Percentiles rank a stretch among this genome's conserved stretches.
These are phyloP conservation scores for Emydomyces testavorans DNA, from an alignment of 2,329 filamentous ascomycete species.

Conservation along the genomic window DNA sequence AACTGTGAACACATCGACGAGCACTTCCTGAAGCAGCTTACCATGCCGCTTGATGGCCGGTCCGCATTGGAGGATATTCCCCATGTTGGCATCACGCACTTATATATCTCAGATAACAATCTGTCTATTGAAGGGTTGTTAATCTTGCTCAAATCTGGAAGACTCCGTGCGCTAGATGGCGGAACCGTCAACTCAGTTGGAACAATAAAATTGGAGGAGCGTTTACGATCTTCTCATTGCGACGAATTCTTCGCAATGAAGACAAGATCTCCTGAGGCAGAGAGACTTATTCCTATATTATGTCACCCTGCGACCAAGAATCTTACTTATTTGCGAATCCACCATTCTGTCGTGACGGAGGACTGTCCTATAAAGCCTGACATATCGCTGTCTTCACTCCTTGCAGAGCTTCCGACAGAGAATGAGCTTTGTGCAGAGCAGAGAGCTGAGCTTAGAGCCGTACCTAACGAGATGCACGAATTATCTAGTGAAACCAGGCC, in stretches of 20 bases:
- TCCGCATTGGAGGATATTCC: conserved; percentile 46
- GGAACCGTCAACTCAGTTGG: conserved; percentile 34
- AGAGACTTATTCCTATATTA: conserved; percentile 45
- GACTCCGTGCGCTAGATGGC: conserved; percentile 46
- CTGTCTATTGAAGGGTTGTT: conserved; percentile 47
- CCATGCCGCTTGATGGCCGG: conserved; percentile 40
- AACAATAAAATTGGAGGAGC: conserved; percentile 8
- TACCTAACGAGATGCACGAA: not conserved
- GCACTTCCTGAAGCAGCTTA: conserved; percentile 40
- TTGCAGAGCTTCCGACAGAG: no score
- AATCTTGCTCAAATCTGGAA: conserved; percentile 41
- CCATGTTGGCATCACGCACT: conserved; percentile 47
- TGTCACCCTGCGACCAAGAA: conserved; percentile 37
- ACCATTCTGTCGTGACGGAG: conserved; percentile 44
- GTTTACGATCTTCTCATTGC: not conserved
- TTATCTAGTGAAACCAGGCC: not conserved
- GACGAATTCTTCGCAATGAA: conserved; percentile 21
- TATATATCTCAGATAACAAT: conserved; percentile 47
- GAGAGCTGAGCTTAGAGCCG: not conserved
- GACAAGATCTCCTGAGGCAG: conserved; percentile 39
- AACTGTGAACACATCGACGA: conserved; percentile 42
- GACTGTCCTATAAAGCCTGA: no score
- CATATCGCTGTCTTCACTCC: no score
- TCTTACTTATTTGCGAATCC: conserved; percentile 44
- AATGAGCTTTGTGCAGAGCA: not conserved